phyloP scores from a whole-genome alignment of 148 eudicot genomes.

The Camellia sinensis region DNA sequence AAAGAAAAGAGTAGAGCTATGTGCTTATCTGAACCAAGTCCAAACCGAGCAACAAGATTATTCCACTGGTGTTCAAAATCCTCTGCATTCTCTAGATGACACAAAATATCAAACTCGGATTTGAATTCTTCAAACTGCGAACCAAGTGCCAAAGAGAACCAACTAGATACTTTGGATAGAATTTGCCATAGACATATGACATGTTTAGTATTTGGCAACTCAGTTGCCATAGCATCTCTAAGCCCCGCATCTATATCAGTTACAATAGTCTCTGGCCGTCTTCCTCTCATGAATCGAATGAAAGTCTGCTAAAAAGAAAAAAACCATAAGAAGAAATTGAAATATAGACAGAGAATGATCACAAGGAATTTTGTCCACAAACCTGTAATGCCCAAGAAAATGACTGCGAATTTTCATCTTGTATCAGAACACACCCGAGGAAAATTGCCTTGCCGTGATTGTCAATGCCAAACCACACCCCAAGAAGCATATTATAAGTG shows the following conservation, averaged over 20 bases:
- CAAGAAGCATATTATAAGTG: constrained; percentile 60
- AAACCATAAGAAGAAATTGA: constrained; percentile 1
- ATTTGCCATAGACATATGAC: constrained; percentile 48
- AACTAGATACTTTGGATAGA: constrained; percentile 53
- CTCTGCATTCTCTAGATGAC: constrained; percentile 47
- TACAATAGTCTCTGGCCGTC: constrained; percentile 52
- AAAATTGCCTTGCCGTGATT: constrained; percentile 55
- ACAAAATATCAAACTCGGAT: constrained; percentile 54
- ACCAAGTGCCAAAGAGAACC: constrained; percentile 66
- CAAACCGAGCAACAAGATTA: constrained; percentile 51
- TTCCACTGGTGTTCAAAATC: constrained; percentile 66
- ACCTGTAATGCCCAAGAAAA: constrained; percentile 76
- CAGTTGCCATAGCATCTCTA: constrained; percentile 54
- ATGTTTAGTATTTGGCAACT: constrained; percentile 55
- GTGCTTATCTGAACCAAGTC: constrained; percentile 57
- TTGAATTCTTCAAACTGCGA: constrained; percentile 49
- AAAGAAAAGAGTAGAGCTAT: constrained; percentile 45
- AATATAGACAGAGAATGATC: constrained; percentile 19
- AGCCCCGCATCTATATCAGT: constrained; percentile 59
- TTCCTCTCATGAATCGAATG: constrained; percentile 57
- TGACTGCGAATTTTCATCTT: constrained; percentile 53
- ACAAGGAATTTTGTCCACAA: constrained; percentile 17
- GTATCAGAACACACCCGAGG: constrained; percentile 59
- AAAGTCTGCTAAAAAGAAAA: constrained; percentile 42
- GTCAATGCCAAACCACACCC: constrained; percentile 63